Evolutionary conservation across 352 stramenopile genomes (phyloP).

Genomic region (Globisporangium apiculatum): DNA sequence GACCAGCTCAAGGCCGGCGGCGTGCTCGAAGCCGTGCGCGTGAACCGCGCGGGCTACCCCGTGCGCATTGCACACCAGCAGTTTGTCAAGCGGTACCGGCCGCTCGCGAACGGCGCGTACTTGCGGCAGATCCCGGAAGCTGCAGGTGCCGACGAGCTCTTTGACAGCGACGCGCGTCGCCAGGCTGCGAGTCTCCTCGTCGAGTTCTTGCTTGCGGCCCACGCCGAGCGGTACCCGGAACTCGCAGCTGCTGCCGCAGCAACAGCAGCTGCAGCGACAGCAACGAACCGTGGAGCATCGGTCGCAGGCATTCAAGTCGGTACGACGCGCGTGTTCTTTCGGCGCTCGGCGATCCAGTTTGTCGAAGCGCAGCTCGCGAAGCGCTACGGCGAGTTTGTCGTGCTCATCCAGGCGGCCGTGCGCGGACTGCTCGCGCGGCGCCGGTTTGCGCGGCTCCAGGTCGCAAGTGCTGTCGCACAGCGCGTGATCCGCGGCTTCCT

Average conservation of each 20-base stretch:
- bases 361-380: constrained; percentile 82
- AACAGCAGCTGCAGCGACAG: constrained; percentile 27
- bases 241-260: constrained; percentile 17
- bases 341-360: constrained; percentile 77
- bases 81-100: constrained; percentile 88
- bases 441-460: constrained; percentile 40
- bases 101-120: constrained; percentile 62
- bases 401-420: constrained; percentile 72
- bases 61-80: constrained; percentile 93
- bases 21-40: constrained; percentile 98
- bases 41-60: constrained; percentile 96
- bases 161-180: constrained; percentile 51
- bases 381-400: constrained; percentile 80
- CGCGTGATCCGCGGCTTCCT: constrained; percentile 61
- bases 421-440: constrained; percentile 49
- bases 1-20: constrained; percentile 97
- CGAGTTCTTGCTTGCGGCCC: constrained; percentile 61
- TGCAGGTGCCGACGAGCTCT: constrained; percentile 37
- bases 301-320: constrained; percentile 75
- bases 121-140: constrained; percentile 56
- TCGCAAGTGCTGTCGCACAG: constrained; percentile 38
- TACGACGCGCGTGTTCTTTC: constrained; percentile 79
- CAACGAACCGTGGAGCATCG: constrained; percentile 20
- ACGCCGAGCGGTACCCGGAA: constrained; percentile 61
- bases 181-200: constrained; percentile 45